A percentile compares a stretch with the other conserved stretches of the same genome.
phyloP scores from a whole-genome alignment of 2,329 filamentous ascomycete species.

The Cladosporium sp. region DNA sequence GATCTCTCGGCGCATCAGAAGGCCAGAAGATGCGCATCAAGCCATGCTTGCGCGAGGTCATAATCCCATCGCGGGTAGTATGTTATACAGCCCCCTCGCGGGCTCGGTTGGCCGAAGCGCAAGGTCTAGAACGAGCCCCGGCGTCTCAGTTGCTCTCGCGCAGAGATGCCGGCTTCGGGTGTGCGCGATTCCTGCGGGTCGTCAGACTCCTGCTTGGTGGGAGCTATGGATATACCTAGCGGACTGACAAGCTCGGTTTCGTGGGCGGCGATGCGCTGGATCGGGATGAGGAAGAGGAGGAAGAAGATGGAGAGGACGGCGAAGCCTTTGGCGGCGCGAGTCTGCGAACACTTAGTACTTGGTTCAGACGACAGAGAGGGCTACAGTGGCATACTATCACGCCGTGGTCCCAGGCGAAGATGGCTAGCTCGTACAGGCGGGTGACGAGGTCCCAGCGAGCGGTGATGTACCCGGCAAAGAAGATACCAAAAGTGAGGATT shows the following conservation, averaged over 20 bases:
- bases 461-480: slow-evolving; percentile 98
- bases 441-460: slow-evolving; percentile 98
- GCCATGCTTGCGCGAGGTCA: slow-evolving; percentile 63
- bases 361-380: no score
- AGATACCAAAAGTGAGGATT: slow-evolving; percentile 90
- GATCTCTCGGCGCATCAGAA: slow-evolving; percentile 65
- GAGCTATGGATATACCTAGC: not conserved
- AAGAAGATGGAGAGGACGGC: slow-evolving; percentile 77
- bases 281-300: slow-evolving; percentile 73
- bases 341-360: slow-evolving; percentile 43
- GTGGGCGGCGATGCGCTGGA: slow-evolving; percentile 71
- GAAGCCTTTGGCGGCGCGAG: slow-evolving; percentile 80
- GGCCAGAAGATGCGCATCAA: slow-evolving; percentile 99
- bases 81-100: not conserved
- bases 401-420: slow-evolving; percentile 98
- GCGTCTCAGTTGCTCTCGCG: slow-evolving; percentile 87
- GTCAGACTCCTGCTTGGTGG: slow-evolving; percentile 18
- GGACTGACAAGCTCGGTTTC: slow-evolving; percentile 71
- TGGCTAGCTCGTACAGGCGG: slow-evolving; percentile 89
- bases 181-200: slow-evolving; percentile 69
- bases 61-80: slow-evolving; percentile 48
- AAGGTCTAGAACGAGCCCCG: slow-evolving; percentile 78
- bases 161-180: slow-evolving; percentile 74
- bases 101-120: no score
- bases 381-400: slow-evolving; percentile 62